A percentile compares a stretch with the other conserved stretches of the same genome.
Evolutionary conservation across 768 basidiomycete genomes (phyloP).

Genomic region (Exidia glandulosa): DNA sequence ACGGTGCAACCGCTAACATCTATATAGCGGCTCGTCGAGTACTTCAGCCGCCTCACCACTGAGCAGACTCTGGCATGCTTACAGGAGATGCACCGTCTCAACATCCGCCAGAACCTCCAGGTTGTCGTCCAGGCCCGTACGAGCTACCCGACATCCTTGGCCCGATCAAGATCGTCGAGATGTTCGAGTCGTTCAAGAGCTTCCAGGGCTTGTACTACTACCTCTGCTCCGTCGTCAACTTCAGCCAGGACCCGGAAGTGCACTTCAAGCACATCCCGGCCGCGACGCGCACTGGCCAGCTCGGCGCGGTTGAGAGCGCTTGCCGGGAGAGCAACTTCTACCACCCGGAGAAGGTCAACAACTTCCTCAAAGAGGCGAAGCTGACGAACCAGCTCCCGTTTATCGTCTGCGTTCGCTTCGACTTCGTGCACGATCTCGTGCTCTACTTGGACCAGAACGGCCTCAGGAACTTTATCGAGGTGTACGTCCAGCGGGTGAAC

Average conservation of each 20-base stretch:
- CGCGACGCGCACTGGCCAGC: conserved; percentile 94
- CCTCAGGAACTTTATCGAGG: conserved; percentile 93
- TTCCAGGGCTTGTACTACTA: conserved; percentile 99
- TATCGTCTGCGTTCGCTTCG: conserved; percentile 99
- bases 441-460: conserved; percentile 98
- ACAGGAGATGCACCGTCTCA: conserved; percentile 93
- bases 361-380: conserved; percentile 98
- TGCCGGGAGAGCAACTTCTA: conserved; percentile 95
- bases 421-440: conserved; percentile 98
- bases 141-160: conserved; percentile 96
- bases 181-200: conserved; percentile 96
- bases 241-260: conserved; percentile 92
- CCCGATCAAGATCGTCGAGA: conserved; percentile 93
- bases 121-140: conserved; percentile 95
- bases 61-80: conserved; percentile 95
- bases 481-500: conserved; percentile 97
- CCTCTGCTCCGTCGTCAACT: conserved; percentile 93
- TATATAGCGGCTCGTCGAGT: conserved; percentile 83
- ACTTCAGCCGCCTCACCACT: conserved; percentile 93
- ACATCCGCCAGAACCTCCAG: conserved; percentile 96
- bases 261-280: conserved; percentile 99
- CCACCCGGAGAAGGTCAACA: conserved; percentile 99
- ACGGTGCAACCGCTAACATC: conserved; percentile 2
- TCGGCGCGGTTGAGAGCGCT: conserved; percentile 97
- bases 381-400: conserved; percentile 92